Evolutionary conservation across 2,329 filamentous ascomycete genomes (phyloP).

Genomic region (Penicillium nordicum): DNA sequence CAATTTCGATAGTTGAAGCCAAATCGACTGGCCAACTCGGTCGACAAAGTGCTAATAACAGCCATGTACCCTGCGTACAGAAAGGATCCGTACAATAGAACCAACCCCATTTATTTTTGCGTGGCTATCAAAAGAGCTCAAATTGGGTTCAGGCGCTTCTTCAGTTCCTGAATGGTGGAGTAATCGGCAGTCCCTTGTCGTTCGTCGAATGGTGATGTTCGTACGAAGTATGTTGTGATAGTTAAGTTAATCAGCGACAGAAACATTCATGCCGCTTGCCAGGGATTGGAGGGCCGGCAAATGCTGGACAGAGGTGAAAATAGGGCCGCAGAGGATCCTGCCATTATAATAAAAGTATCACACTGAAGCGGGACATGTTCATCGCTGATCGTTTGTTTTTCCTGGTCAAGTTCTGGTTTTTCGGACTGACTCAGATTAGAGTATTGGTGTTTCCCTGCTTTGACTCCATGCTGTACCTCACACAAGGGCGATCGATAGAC

Average conservation of each 20-base stretch:
- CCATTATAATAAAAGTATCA: constrained; percentile 10
- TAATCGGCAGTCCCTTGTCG: not conserved
- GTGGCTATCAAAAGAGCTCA: constrained; percentile 30
- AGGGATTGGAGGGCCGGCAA: constrained; percentile 40
- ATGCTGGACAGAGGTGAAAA: constrained; percentile 25
- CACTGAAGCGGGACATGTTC: not conserved
- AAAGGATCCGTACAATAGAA: constrained; percentile 35
- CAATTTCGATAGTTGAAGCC: constrained; percentile 24
- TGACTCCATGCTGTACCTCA: not conserved
- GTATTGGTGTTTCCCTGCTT: no score
- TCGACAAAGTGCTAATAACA: constrained; percentile 44
- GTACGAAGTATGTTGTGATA: constrained; percentile 37
- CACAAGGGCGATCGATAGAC: not conserved
- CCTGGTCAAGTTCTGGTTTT: not conserved
- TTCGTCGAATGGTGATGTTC: not conserved
- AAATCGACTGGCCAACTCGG: constrained; percentile 34
- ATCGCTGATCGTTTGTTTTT: not conserved
- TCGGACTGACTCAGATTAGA: not conserved
- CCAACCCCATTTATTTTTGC: constrained; percentile 33
- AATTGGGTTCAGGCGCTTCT: constrained; percentile 19
- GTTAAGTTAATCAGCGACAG: constrained; percentile 27
- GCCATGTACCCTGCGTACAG: constrained; percentile 48
- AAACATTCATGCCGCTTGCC: constrained; percentile 29
- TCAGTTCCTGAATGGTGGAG: constrained; percentile 12
- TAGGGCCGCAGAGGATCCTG: constrained; percentile 14